Conservation (phyloP, 73 alveolate genomes). For the Tetrahymena thermophila region DNA sequence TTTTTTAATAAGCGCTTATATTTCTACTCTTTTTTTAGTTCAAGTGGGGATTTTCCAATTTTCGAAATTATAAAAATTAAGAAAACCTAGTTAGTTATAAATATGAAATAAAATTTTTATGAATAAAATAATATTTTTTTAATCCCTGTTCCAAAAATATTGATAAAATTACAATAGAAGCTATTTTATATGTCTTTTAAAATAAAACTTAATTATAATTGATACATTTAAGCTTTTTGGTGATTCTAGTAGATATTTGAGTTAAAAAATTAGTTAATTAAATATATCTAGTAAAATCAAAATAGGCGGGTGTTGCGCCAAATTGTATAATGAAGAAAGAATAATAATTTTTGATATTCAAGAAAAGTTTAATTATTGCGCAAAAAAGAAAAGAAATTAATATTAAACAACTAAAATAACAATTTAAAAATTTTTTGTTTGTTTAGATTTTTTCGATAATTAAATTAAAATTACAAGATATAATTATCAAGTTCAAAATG, state of each 20-base stretch:
- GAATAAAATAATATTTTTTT: too few relatives aligned
- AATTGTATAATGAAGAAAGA: background rate
- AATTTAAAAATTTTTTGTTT: background rate
- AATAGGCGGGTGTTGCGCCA: slow-evolving; percentile 7
- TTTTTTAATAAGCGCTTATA: background rate
- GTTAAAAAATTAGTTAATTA: background rate
- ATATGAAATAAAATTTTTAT: too few relatives aligned
- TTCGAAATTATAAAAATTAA: too few relatives aligned
- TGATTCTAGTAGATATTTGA: background rate
- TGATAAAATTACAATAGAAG: background rate
- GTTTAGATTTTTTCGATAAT: background rate
- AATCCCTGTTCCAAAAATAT: too few relatives aligned
- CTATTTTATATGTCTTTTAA: too few relatives aligned
- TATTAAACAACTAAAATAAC: background rate
- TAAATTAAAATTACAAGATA: background rate
- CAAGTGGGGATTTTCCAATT: too few relatives aligned
- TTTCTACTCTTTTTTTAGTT: background rate
- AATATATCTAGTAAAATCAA: background rate
- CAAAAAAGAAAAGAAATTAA: background rate
- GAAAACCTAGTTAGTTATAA: too few relatives aligned
- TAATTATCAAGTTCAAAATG: background rate
- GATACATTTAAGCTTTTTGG: background rate
- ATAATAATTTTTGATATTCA: background rate
- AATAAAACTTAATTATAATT: too few relatives aligned
- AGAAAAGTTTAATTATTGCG: background rate